A percentile compares a stretch with the other conserved stretches of the same genome.
Evolutionary conservation across 2,329 filamentous ascomycete species (phyloP).

Genomic region (Hypoxylon sp.): DNA sequence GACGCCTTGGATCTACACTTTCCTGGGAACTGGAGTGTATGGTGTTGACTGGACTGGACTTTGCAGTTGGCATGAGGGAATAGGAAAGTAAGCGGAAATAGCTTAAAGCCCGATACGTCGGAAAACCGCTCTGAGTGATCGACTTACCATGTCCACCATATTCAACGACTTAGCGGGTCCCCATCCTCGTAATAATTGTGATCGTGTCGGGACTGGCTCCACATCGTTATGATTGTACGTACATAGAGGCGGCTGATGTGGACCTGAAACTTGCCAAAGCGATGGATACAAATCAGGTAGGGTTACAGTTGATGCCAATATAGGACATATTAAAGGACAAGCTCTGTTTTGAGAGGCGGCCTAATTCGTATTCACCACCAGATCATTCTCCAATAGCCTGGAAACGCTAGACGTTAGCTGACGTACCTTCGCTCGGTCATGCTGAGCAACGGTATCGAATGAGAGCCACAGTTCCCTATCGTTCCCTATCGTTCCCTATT

Average conservation of each 20-base stretch:
- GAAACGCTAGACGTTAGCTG: slow-evolving; percentile 17
- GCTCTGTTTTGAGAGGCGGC: background rate
- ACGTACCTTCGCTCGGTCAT: slow-evolving; percentile 18
- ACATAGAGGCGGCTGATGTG: slow-evolving; percentile 18
- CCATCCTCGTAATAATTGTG: slow-evolving; percentile 21
- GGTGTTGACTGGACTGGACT: slow-evolving; percentile 4
- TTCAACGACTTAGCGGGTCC: slow-evolving; percentile 20
- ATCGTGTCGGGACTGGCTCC: slow-evolving; percentile 16
- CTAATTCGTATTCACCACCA: slow-evolving; percentile 3
- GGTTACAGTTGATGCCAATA: slow-evolving; percentile 5
- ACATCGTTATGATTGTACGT: slow-evolving; percentile 13
- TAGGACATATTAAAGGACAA: slow-evolving; percentile 9
- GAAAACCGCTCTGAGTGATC: slow-evolving; percentile 23
- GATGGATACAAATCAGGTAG: slow-evolving; percentile 17
- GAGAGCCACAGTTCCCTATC: slow-evolving; percentile 5
- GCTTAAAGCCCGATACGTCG: slow-evolving; percentile 21
- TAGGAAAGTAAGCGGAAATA: slow-evolving; percentile 22
- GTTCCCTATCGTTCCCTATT: background rate
- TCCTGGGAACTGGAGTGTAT: slow-evolving; percentile 8
- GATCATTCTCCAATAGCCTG: slow-evolving; percentile 7
- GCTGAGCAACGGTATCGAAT: slow-evolving; percentile 21
- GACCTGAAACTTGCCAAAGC: slow-evolving; percentile 18
- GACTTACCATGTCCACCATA: slow-evolving; percentile 18
- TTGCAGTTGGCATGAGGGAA: slow-evolving; percentile 16
- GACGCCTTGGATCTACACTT: slow-evolving; percentile 12